Percentiles rank a stretch among this genome's conserved stretches.
These are phyloP conservation scores for Diaporthe sp. DNA, from an alignment of 2,329 filamentous ascomycete genomes.

Conservation along the genomic window DNA sequence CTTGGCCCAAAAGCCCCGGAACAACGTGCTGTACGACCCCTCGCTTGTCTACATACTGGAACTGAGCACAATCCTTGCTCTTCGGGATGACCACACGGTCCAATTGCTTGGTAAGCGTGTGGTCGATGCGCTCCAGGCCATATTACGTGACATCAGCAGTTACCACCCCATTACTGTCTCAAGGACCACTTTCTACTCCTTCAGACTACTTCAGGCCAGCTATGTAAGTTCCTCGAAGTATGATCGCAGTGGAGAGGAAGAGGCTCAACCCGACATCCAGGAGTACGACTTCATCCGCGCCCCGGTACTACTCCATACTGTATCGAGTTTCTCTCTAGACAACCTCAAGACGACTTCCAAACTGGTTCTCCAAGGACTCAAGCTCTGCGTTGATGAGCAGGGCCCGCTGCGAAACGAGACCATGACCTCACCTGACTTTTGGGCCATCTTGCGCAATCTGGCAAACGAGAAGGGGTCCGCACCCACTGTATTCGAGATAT, in stretches of 20 bases:
- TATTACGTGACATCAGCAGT: constrained; percentile 82
- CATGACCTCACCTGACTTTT: constrained; percentile 97
- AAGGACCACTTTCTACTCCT: constrained; percentile 85
- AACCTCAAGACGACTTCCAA: constrained; percentile 80
- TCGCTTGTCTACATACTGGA: constrained; percentile 91
- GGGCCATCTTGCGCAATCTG: constrained; percentile 86
- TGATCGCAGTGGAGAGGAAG: constrained; percentile 38
- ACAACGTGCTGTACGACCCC: constrained; percentile 81
- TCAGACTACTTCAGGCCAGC: constrained; percentile 83
- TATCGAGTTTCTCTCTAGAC: constrained; percentile 86
- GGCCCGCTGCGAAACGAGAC: constrained; percentile 88
- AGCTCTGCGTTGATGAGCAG: constrained; percentile 81
- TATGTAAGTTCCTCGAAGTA: constrained; percentile 70
- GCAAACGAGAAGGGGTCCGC: constrained; percentile 77
- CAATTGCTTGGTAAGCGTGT: constrained; percentile 81
- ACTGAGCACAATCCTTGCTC: constrained; percentile 83
- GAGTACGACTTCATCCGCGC: constrained; percentile 92
- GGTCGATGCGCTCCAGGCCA: constrained; percentile 80
- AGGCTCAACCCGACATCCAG: constrained; percentile 52
- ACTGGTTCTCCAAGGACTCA: constrained; percentile 81
- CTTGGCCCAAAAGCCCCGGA: constrained; percentile 67
- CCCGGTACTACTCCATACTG: constrained; percentile 89
- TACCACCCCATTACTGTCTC: constrained; percentile 88
- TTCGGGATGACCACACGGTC: constrained; percentile 80
- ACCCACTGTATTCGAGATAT: constrained; percentile 84